Base-by-base conservation (phyloP, 495 filamentous ascomycete genomes). In the Paragyromitra xinjiangensis region DNA sequence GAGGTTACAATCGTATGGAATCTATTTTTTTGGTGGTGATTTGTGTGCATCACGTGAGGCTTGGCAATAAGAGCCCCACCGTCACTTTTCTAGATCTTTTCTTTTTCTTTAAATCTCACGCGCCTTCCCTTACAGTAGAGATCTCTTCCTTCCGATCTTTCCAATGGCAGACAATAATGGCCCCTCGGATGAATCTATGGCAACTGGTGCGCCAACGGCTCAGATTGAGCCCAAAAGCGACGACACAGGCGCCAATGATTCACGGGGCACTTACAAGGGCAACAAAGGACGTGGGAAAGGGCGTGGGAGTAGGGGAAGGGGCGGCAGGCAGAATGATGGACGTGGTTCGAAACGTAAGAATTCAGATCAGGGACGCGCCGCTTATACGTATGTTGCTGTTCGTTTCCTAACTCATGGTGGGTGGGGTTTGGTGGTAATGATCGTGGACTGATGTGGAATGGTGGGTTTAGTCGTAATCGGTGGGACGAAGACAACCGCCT, bases 351-450 rank as follows among this genome's bases (percentile, higher is more conserved):
- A 79, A 73, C 67, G 77, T 26, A 71, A 61, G 42, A 61, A 56
- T 37, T 39, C 64, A 26, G 62, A 79, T 55, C 77, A 79, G 12
- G 73, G 77, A 12, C 69, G 74, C 44, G 39, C 75, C 37, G 77
- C 74, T 71, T 79, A 78, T 62, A 78, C 64, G 77, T 79, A 79
- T 62, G 77, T 79, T 72, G 19, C 39, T 72, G 77, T 79, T 78
- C 66, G 77, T 79, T 71, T 79, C 61, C 66, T 34, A 42, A 11
- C 16, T 66, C 42, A 48, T 56, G 26, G 16, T 40, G 16, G 70
- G 9, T 5, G 42, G 12, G 14, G 39, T 44, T 42, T 44, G 34
- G 58, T 59, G 55, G 44, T 24, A 55, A 16, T 73, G n/a, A 45
- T 26, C 11, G 14, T 19, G 14, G 29, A 37, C 37, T 63, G 8